phyloP scores from a whole-genome alignment of 139 green algal genomes.

The Chlorella sorokiniana region DNA sequence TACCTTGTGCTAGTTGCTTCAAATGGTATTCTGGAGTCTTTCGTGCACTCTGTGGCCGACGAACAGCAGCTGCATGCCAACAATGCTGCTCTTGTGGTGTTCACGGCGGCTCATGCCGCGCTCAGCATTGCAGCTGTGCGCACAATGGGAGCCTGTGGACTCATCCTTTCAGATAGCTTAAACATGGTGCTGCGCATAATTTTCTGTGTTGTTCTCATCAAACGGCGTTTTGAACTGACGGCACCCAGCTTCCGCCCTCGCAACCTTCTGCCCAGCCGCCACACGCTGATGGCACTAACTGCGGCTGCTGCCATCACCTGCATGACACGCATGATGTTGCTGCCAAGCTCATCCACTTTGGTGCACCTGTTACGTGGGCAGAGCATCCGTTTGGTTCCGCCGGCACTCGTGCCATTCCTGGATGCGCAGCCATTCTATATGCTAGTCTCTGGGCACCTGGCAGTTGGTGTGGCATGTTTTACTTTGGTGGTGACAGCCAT shows the following conservation, averaged over 20 bases:
- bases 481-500: constrained; percentile 28
- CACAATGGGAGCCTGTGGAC: constrained; percentile 50
- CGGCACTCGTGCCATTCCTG: background rate
- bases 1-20: constrained; percentile 82
- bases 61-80: constrained; percentile 43
- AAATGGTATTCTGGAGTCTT: constrained; percentile 81
- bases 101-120: constrained; percentile 59
- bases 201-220: constrained; percentile 64
- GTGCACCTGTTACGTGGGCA: background rate
- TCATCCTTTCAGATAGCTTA: constrained; percentile 73
- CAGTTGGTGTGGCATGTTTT: constrained; percentile 47
- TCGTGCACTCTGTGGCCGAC: constrained; percentile 76
- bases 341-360: background rate
- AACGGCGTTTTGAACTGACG: background rate
- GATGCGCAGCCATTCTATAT: background rate
- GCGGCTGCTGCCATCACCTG: background rate
- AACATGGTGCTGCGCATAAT: constrained; percentile 83
- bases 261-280: constrained; percentile 40
- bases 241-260: constrained; percentile 30
- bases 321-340: background rate
- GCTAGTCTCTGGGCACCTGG: constrained; percentile 41
- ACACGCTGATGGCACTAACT: constrained; percentile 18
- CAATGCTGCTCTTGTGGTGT: constrained; percentile 68
- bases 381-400: background rate
- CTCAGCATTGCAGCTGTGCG: constrained; percentile 52